Conservation (phyloP, 176 grass and related monocot genomes). For the Miscanthus lutarioriparius region DNA sequence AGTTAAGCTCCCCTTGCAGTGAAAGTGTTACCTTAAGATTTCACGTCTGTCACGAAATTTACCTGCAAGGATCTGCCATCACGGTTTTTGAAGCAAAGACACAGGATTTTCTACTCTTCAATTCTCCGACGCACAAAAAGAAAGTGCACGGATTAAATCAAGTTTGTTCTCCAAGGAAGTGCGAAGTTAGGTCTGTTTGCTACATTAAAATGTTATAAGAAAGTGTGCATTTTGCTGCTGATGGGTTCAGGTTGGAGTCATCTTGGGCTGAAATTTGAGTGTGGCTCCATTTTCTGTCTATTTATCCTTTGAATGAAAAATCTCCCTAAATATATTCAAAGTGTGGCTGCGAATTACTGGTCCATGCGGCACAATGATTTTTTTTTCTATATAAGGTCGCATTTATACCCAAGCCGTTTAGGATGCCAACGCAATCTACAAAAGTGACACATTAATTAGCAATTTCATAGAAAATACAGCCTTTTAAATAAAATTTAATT, state of each 20-base stretch:
- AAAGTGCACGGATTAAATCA: not conserved
- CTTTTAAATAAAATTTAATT: not conserved
- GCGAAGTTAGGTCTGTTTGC: not conserved
- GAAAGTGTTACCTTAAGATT: slow-evolving; percentile 20
- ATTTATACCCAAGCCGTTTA: not conserved
- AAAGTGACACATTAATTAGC: not conserved
- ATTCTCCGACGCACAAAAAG: not conserved
- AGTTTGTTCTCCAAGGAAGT: not conserved
- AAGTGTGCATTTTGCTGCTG: not conserved
- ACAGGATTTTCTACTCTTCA: not conserved
- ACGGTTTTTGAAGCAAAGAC: not conserved
- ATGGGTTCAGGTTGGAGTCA: not conserved
- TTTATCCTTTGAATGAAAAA: not conserved
- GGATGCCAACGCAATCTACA: not conserved
- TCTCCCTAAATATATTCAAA: not conserved
- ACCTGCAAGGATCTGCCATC: not conserved
- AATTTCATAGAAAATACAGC: not conserved
- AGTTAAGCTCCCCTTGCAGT: not conserved
- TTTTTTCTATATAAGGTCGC: not conserved
- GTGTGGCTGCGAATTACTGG: not conserved
- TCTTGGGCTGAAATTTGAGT: not conserved
- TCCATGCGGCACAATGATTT: not conserved
- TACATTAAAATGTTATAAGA: not conserved
- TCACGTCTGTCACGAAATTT: not conserved
- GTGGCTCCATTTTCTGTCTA: not conserved